Percentiles rank a stretch among this genome's conserved stretches.
Evolutionary conservation across 2,329 filamentous ascomycete genomes (phyloP).

Genomic region (Nemania bipapillata): DNA sequence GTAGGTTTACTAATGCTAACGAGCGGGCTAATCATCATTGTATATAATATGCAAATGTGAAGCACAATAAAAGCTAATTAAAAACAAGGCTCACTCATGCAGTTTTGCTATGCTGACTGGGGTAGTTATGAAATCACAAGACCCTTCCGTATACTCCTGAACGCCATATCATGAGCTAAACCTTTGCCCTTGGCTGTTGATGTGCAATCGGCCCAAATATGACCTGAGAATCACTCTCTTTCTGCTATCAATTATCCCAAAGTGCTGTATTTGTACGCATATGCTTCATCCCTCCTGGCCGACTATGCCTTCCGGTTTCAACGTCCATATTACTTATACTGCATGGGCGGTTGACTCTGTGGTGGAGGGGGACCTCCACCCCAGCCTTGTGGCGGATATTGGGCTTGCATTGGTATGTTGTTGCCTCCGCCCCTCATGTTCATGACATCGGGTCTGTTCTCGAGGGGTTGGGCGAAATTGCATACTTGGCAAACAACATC

Average conservation of each 20-base stretch:
- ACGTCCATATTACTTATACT: conserved; percentile 39
- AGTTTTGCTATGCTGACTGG: conserved; percentile 5
- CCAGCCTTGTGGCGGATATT: conserved; percentile 41
- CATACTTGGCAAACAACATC: conserved; percentile 80
- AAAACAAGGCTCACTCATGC: neutral
- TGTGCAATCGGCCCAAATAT: neutral
- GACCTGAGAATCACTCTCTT: neutral
- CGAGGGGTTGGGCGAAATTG: conserved; percentile 76
- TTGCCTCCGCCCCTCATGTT: conserved; percentile 59
- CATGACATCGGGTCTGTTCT: conserved; percentile 66
- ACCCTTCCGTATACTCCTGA: conserved; percentile 12
- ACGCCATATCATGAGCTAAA: conserved; percentile 30
- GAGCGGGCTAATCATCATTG: conserved; percentile 1
- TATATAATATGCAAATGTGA: conserved; percentile 23
- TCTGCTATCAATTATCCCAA: neutral
- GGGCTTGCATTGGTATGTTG: conserved; percentile 53
- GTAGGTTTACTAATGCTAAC: neutral
- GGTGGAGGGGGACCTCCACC: conserved; percentile 35
- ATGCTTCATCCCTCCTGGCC: neutral
- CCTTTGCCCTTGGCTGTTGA: neutral
- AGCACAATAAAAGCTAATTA: neutral
- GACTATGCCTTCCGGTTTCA: neutral
- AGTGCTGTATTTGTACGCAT: neutral
- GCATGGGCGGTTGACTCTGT: conserved; percentile 46
- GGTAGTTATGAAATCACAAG: conserved; percentile 15